phyloP scores from a whole-genome alignment of 2,329 filamentous ascomycete species.

The Stromatinia cepivora region DNA sequence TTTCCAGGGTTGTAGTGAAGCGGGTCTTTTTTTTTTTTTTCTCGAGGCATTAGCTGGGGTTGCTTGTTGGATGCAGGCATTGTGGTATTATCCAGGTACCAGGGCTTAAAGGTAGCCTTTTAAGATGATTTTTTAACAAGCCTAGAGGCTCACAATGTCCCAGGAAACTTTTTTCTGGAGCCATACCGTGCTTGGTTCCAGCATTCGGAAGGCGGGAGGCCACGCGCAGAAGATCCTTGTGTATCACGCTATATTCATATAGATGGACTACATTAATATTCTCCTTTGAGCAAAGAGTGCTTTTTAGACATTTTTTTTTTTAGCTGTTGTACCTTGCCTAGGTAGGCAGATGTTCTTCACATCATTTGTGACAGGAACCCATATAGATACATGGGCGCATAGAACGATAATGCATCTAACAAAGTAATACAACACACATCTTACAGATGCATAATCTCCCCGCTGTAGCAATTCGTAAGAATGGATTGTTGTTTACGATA shows the following conservation, averaged over 20 bases:
- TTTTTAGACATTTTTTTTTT: constrained; percentile 10
- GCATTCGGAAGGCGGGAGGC: constrained; percentile 36
- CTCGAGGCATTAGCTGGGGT: constrained; percentile 28
- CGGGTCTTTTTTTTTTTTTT: constrained; percentile 30
- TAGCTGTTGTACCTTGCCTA: constrained; percentile 15
- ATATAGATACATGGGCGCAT: constrained; percentile 7
- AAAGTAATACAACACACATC: constrained; percentile 1
- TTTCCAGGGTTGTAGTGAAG: constrained; percentile 31
- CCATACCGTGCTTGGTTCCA: constrained; percentile 24
- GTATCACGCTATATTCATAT: constrained; percentile 35
- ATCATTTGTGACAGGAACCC: constrained; percentile 2
- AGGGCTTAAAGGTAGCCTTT: constrained; percentile 21
- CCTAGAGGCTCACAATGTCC: constrained; percentile 21
- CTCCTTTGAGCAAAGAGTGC: constrained; percentile 20
- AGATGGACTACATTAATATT: constrained; percentile 13
- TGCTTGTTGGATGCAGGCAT: constrained; percentile 31
- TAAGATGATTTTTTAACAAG: constrained; percentile 18
- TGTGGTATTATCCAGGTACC: constrained; percentile 25
- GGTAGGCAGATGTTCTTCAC: constrained; percentile 12
- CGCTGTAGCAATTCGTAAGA: neutral
- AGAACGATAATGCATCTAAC: constrained; percentile 19
- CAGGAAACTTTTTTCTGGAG: constrained; percentile 27
- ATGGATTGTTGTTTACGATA: neutral
- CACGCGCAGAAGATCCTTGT: constrained; percentile 31
- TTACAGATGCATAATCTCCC: constrained; percentile 20